phyloP scores from a whole-genome alignment of 2,329 filamentous ascomycete genomes.

The Cladophialophora exuberans region DNA sequence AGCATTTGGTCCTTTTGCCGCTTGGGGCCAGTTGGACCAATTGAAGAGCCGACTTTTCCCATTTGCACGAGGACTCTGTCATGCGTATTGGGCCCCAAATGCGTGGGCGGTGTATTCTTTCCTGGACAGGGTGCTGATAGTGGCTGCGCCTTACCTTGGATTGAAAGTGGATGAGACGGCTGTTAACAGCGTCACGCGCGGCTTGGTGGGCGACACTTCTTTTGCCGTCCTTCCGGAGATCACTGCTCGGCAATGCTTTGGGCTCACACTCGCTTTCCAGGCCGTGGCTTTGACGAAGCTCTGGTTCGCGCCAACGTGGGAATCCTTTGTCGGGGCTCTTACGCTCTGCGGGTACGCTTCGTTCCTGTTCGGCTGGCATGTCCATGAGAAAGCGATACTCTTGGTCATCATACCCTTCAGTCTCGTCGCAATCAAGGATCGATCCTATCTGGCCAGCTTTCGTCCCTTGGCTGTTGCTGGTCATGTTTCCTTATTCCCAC shows the following conservation, averaged over 20 bases:
- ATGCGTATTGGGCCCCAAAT: slow-evolving; percentile 98
- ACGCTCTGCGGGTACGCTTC: slow-evolving; percentile 95
- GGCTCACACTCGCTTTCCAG: slow-evolving; percentile 81
- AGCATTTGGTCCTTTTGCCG: slow-evolving; percentile 88
- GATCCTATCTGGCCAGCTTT: slow-evolving; percentile 89
- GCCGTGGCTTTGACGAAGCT: slow-evolving; percentile 77
- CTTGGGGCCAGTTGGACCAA: slow-evolving; percentile 81
- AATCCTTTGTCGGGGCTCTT: slow-evolving; percentile 83
- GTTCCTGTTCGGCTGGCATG: slow-evolving; percentile 97
- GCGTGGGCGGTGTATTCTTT: slow-evolving; percentile 98
- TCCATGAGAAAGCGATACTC: slow-evolving; percentile 95
- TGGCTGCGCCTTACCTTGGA: slow-evolving; percentile 80
- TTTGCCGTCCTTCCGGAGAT: slow-evolving; percentile 93
- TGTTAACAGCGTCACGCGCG: slow-evolving; percentile 85
- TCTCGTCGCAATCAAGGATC: slow-evolving; percentile 84
- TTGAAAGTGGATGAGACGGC: slow-evolving; percentile 73
- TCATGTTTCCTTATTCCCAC: slow-evolving; percentile 91
- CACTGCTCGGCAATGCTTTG: slow-evolving; percentile 76
- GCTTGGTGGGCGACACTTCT: slow-evolving; percentile 87
- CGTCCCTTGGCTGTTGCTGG: slow-evolving; percentile 88
- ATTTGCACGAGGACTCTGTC: slow-evolving; percentile 89
- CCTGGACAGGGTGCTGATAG: slow-evolving; percentile 77
- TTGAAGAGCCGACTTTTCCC: slow-evolving; percentile 85
- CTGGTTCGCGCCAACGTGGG: slow-evolving; percentile 79
- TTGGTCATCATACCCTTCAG: slow-evolving; percentile 95